Evolutionary conservation across 176 grass and related monocot genomes (phyloP), one percentile per base, ranked within the genome.

Genomic region (Typha latifolia): DNA sequence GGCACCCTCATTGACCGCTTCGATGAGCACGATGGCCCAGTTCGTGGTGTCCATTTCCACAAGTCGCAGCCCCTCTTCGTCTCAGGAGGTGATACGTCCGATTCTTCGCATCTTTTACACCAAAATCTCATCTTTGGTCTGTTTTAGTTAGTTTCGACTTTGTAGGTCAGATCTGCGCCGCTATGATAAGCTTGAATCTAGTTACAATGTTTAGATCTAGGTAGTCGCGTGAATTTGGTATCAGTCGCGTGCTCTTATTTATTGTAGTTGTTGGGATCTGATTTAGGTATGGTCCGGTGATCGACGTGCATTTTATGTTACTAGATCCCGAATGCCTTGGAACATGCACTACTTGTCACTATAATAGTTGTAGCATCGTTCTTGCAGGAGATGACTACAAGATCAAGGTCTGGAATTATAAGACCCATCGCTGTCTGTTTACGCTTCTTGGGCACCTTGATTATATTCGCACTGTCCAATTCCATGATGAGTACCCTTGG

Each of bases 401-500:
- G 76, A 96, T 96, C 24, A 96, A 96, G 72, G 91, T 96, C 32
- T 96, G 91, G 87, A 96, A 90, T 61, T 90, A 96, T 75, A 96
- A 96, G 73, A 96, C 91, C 0, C 91, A 96, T 73, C 84, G 87
- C 20, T 96, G 87, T 84, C 81, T 96, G 8, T 96, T 96, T 74
- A 96, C 91, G 13, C 87, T 96, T 47, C 84, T 87, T 15, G 91
- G 91, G 2, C 91, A 96, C 59, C 84, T 96, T 34, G 91, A 96
- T 70, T 96, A 96, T 74, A 96, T 96, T 50, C 81, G 91, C n/a
- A 96, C 91, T 0, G 87, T 96, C 34, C 91, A 96, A 22, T 96
- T 96, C 79, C 91, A 96, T 19, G 76, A 90, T 10, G 87, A 90
- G 69, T 77, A 78, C 14, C 91, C 91, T 0, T 96, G 91, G 91